Conservation (phyloP, 768 basidiomycete genomes). For the Rhodocollybia butyracea region DNA sequence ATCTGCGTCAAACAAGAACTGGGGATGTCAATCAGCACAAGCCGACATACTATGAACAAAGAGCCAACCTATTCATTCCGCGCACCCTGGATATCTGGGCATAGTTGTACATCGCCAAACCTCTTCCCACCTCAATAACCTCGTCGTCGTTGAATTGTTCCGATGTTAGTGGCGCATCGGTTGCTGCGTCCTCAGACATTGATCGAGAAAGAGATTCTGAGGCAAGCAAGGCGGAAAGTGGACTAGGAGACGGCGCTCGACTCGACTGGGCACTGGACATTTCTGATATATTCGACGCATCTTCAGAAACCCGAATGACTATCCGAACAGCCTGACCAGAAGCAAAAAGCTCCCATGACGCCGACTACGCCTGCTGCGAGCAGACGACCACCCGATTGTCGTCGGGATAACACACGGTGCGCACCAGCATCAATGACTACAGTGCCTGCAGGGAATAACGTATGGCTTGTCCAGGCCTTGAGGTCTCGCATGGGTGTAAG, state of each 20-base stretch:
- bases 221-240: slow-evolving; percentile 37
- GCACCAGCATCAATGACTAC: slow-evolving; percentile 90
- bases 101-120: slow-evolving; percentile 94
- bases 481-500: slow-evolving; percentile 73
- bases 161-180: no score
- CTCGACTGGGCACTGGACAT: slow-evolving; percentile 32
- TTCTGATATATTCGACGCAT: slow-evolving; percentile 31
- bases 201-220: slow-evolving; percentile 41
- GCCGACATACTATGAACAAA: not conserved
- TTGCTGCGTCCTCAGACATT: no score
- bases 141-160: slow-evolving; percentile 55
- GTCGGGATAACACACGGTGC: slow-evolving; percentile 76
- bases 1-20: slow-evolving; percentile 80
- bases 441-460: slow-evolving; percentile 82
- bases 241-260: slow-evolving; percentile 54
- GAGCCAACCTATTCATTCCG: slow-evolving; percentile 83
- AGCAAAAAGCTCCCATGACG: slow-evolving; percentile 86
- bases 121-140: slow-evolving; percentile 87
- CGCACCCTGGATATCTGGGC: slow-evolving; percentile 86
- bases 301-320: slow-evolving; percentile 46
- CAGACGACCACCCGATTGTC: slow-evolving; percentile 86
- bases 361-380: slow-evolving; percentile 90
- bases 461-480: slow-evolving; percentile 97
- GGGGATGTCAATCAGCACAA: slow-evolving; percentile 15
- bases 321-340: slow-evolving; percentile 93